Evolutionary conservation across 305 asterid species (phyloP), one percentile per base, ranked within the genome.

Genomic region (Fraxinus baroniana): DNA sequence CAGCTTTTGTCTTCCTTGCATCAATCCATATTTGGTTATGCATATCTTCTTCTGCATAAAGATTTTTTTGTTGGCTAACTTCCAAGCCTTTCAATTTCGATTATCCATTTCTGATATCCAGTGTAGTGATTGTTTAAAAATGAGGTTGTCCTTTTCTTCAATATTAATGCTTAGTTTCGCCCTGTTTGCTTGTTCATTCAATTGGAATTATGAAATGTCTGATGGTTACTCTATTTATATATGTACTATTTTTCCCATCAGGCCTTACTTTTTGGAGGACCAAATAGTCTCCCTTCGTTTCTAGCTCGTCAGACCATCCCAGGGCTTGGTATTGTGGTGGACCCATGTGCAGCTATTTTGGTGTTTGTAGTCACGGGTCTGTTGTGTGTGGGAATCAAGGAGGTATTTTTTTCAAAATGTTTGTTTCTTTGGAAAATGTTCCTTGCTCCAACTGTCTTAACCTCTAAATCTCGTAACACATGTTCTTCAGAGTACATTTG

Each of bases 231-330:
- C 77, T 57, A 57, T 85, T 82, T 82, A 64, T 71, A 66, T 5
- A 1, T 6, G 44, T 20, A 18, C 44, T 24, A n/a, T 79, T 55
- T 73, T 41, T 77, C 28, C 83, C 82, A 55, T 79, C 83, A 95
- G 99, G 98, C 98, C 62, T 64, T 94, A 90, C 95, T 95, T 74
- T 93, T 92, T 85, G 99, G 99, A 84, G 97, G 97, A 78, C 80
- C 92, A 75, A 87, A 84, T 88, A 94, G 91, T 86, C 95, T 95
- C 76, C 98, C 99, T 46, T 81, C 64, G 77, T 87, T 92, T 85
- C 86, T 95, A 75, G 92, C 97, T 79, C 98, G 97, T 52, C 94
- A 94, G 33, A 92, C 95, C 49, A 90, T 95, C 81, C 99, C 97
- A n/a, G 95, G 94, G 68, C 81, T 93, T 86, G 92, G 73, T 79